Evolutionary conservation across 148 eudicot species (phyloP).

Genomic region (Vaccinium vitisidaea): DNA sequence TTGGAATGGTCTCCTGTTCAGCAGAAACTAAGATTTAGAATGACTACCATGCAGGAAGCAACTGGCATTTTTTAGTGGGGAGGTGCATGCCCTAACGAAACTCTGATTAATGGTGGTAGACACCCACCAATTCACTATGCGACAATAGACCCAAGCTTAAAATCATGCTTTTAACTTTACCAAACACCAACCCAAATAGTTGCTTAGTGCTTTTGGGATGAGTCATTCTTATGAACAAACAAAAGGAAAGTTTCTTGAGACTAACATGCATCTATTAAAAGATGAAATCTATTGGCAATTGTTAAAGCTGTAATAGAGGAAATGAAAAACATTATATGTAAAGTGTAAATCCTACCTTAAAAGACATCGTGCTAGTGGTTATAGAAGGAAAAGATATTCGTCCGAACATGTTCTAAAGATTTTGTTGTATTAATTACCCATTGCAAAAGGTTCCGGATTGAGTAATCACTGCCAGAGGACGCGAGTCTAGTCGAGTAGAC

Average conservation of each 20-base stretch:
- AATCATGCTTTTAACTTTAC: background rate
- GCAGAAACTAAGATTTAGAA: constrained; percentile 3
- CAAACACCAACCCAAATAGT: background rate
- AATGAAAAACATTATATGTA: no score
- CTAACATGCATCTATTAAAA: no score
- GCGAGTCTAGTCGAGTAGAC: constrained; percentile 39
- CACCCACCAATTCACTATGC: background rate
- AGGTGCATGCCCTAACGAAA: constrained; percentile 5
- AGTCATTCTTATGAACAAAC: background rate
- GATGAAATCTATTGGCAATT: no score
- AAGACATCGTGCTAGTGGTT: no score
- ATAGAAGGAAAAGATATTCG: background rate
- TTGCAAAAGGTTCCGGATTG: constrained; percentile 48
- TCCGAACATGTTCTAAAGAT: background rate
- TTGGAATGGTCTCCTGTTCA: background rate
- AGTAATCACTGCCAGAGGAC: constrained; percentile 40
- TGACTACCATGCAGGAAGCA: background rate
- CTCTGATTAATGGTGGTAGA: background rate
- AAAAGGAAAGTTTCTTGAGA: no score
- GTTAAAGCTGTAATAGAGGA: no score
- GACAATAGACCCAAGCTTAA: constrained; percentile 6
- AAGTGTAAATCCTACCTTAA: no score
- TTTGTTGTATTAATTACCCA: constrained; percentile 23
- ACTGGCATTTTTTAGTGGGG: background rate
- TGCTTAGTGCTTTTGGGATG: background rate